A percentile compares a stretch with the other conserved stretches of the same genome.
Evolutionary conservation across 2,329 filamentous ascomycete species (phyloP).

Genomic region (Penicillium paneum): DNA sequence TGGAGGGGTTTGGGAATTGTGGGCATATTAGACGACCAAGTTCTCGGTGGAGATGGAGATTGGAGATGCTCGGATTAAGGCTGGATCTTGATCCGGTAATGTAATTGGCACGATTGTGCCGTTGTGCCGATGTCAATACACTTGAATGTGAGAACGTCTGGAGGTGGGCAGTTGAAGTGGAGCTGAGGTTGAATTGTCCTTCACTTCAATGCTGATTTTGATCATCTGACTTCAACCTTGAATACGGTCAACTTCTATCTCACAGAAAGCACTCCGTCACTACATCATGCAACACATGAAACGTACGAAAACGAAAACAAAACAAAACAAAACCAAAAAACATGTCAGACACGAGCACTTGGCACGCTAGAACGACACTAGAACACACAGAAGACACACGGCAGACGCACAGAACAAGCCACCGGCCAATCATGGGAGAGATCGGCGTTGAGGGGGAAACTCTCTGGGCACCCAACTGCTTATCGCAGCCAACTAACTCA

Average conservation of each 20-base stretch:
- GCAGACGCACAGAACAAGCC: constrained; percentile 12
- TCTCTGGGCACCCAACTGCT: constrained; percentile 9
- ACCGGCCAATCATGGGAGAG: background rate
- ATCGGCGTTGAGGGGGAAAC: constrained; percentile 6
- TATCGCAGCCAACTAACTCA: constrained; percentile 1
- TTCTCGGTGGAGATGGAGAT: background rate
- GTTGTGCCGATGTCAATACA: constrained; percentile 3
- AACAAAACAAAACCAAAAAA: background rate
- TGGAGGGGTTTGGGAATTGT: background rate
- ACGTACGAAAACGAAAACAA: background rate
- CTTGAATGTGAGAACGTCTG: background rate
- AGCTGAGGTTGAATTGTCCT: too few species aligned
- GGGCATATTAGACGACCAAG: background rate
- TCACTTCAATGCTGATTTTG: background rate
- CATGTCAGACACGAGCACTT: constrained; percentile 1
- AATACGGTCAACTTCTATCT: too few species aligned
- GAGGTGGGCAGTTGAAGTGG: too few species aligned
- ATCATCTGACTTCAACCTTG: background rate
- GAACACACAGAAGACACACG: constrained; percentile 15
- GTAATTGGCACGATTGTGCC: constrained; percentile 5
- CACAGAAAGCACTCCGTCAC: too few species aligned
- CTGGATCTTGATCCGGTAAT: background rate
- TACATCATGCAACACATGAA: background rate
- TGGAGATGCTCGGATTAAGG: background rate
- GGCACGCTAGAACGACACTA: constrained; percentile 13